Evolutionary conservation across 805 yeast species (phyloP).

Genomic region (Candida insectorum): DNA sequence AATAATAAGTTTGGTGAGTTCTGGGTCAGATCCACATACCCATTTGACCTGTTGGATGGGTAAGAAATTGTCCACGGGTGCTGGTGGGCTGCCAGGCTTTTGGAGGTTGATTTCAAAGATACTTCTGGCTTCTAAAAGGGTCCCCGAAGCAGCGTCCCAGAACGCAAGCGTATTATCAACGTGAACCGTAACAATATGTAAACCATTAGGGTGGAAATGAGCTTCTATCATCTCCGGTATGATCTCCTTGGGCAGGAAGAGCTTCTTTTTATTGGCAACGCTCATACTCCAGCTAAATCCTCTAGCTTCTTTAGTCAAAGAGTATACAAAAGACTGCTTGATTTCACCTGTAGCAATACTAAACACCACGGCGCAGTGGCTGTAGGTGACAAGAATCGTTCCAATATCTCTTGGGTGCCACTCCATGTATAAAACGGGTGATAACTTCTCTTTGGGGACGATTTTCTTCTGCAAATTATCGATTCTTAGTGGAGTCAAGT

Average conservation of each 20-base stretch:
- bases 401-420: constrained; percentile 93
- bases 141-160: constrained; percentile 87
- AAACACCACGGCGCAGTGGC: constrained; percentile 64
- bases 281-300: constrained; percentile 43
- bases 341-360: constrained; percentile 59
- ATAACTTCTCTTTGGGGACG: constrained; percentile 53
- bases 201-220: constrained; percentile 89
- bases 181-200: constrained; percentile 76
- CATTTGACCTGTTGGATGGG: constrained; percentile 59
- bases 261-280: constrained; percentile 33
- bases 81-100: constrained; percentile 36
- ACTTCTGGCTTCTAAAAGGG: constrained; percentile 70
- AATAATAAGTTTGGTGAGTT: constrained; percentile 67
- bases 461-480: constrained; percentile 66
- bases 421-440: constrained; percentile 64
- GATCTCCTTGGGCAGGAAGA: constrained; percentile 37
- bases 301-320: constrained; percentile 62
- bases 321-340: constrained; percentile 57
- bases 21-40: constrained; percentile 80
- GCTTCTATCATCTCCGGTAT: constrained; percentile 44
- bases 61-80: constrained; percentile 21
- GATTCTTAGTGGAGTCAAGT: constrained; percentile 59
- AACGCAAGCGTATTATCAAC: constrained; percentile 82
- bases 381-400: constrained; percentile 68
- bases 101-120: constrained; percentile 64